Evolutionary conservation across 2,329 filamentous ascomycete genomes (phyloP).

Genomic region (Elsinoe perseae): DNA sequence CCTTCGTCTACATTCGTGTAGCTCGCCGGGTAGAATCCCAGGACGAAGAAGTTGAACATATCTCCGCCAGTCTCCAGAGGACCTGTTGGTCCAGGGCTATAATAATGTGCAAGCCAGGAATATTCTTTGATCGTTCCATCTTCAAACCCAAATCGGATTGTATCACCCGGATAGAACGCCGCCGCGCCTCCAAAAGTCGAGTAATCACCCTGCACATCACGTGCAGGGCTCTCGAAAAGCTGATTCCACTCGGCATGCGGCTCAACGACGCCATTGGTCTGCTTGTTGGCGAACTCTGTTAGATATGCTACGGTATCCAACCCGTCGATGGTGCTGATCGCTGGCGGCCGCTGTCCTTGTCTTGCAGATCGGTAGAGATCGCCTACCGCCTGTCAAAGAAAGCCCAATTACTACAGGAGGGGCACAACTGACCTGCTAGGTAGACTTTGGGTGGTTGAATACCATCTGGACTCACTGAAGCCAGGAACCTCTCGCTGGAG

Average conservation of each 20-base stretch:
- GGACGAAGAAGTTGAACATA: slow-evolving; percentile 35
- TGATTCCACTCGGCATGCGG: slow-evolving; percentile 32
- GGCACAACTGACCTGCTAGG: background rate
- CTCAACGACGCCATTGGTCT: slow-evolving; percentile 29
- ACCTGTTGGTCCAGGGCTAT: slow-evolving; percentile 20
- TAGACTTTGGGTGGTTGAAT: background rate
- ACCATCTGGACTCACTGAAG: background rate
- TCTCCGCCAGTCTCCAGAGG: slow-evolving; percentile 31
- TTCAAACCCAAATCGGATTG: slow-evolving; percentile 25
- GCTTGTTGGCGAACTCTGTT: slow-evolving; percentile 26
- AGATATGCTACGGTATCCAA: slow-evolving; percentile 25
- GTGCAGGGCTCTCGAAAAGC: slow-evolving; percentile 28
- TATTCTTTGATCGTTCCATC: slow-evolving; percentile 22
- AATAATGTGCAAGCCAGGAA: slow-evolving; percentile 22
- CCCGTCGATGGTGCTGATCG: slow-evolving; percentile 30
- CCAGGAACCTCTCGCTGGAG: background rate
- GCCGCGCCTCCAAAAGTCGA: slow-evolving; percentile 27
- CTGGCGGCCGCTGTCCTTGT: background rate
- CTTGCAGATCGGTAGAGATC: background rate
- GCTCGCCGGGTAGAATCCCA: slow-evolving; percentile 19
- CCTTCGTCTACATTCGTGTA: slow-evolving; percentile 15
- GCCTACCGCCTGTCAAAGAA: background rate
- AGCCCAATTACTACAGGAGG: background rate
- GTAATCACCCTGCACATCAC: slow-evolving; percentile 22
- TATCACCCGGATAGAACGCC: slow-evolving; percentile 30